Base-by-base conservation (phyloP, 108 stramenopile genomes). In the Fragilaria crotonensis region DNA sequence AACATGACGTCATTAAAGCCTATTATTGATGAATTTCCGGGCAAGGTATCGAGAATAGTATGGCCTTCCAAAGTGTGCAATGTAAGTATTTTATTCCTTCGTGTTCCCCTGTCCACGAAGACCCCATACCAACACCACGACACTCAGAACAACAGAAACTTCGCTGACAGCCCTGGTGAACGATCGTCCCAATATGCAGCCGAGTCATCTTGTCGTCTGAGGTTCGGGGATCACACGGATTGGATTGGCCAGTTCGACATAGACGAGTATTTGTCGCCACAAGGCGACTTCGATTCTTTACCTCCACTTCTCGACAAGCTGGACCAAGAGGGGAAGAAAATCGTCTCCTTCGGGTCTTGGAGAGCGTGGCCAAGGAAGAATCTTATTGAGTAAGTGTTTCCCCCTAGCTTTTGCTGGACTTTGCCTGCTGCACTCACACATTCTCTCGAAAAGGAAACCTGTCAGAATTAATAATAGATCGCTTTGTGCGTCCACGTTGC, bases 241-340 rank as follows among this genome's bases (percentile, higher is more conserved):
- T 93, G 92, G 92, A 73, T 93, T 19, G 87, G 75, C 33, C 66
- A 67, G n/a, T 87, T 89, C 57, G 92, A 89, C 57, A 87, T 82
- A 33, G 91, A 93, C 57, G 92, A 93, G 64, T 93, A 89, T 50
- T 57, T 93, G 28, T 63, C 86, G 17, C 60, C 49, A 60, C 32
- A 60, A 48, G 75, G 75, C 21, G 60, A 81, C 3, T 73, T 70
- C 45, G 57, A 41, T 23, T 60, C 45, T 25, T 36, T 76, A 0
- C 22, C 60, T 21, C 71, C 70, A 5, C 30, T 80, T 45, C 51
- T 80, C 29, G 67, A 75, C 17, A 67, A 76, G 30, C 47, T 76
- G 1, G 75, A 76, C 21, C 27, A 64, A 17, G 72, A 76, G 52
- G 72, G 57, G 29, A 76, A 29, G 0, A 75, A 74, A 48, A 76